phyloP scores from a whole-genome alignment of 129 eudicot genomes.

The Artemisia tridentata region DNA sequence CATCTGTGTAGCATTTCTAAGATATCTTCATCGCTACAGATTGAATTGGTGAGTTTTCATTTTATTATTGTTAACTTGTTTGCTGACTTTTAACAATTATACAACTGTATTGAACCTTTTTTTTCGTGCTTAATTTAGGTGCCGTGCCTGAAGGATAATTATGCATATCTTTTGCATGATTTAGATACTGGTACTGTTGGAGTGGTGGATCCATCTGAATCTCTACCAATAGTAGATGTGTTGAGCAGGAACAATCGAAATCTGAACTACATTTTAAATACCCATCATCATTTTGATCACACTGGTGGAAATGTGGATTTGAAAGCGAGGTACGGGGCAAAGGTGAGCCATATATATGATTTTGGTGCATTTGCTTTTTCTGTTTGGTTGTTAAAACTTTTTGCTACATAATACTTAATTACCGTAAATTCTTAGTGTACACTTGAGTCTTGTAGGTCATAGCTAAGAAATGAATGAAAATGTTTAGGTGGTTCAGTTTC shows the following conservation, averaged over 20 bases:
- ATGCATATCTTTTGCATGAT: conserved; percentile 85
- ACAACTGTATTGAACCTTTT: neutral
- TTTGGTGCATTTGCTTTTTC: neutral
- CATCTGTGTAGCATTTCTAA: conserved; percentile 65
- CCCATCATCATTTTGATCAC: conserved; percentile 95
- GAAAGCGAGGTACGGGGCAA: conserved; percentile 92
- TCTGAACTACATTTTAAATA: conserved; percentile 77
- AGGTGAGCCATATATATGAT: conserved; percentile 53
- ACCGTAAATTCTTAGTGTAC: neutral
- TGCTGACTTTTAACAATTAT: conserved; percentile 12
- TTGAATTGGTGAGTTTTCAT: conserved; percentile 64
- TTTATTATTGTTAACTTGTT: neutral
- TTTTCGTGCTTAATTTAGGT: conserved; percentile 41
- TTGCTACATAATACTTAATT: conserved; percentile 2
- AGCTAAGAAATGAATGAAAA: neutral
- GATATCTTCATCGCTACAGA: conserved; percentile 68
- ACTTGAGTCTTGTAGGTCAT: conserved; percentile 10
- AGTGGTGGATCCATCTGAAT: conserved; percentile 96
- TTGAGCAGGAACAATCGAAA: conserved; percentile 69
- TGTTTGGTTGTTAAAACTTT: neutral
- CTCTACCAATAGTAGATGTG: conserved; percentile 77
- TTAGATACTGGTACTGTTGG: conserved; percentile 94
- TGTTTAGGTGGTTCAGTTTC: conserved; percentile 1
- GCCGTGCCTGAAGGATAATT: conserved; percentile 85
- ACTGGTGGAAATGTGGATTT: conserved; percentile 92